Evolutionary conservation across 1,139 yeast species (phyloP), one percentile per base, ranked within the genome.

Genomic region (Candida sp.): DNA sequence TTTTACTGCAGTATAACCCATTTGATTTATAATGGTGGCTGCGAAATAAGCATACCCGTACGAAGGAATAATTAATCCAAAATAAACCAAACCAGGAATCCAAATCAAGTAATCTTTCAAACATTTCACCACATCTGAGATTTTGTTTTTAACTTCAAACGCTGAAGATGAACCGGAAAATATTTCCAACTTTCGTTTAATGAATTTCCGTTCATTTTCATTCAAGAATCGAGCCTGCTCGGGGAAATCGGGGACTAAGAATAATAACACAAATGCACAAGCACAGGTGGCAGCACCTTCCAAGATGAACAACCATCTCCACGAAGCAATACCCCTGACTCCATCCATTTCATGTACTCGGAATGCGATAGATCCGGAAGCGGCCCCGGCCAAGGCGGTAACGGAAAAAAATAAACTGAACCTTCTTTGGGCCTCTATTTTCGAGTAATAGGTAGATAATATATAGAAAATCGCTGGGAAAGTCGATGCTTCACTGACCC

Each of bases 281-380:
- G 82, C 84, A 36, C 77, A 75, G 23, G 95, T 87, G 53, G 84
- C 68, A 5, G 82, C 69, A 44, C 93, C 93, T 58, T 86, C 93
- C 49, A 86, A 75, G 49, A 85, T 76, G 60, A 81, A 86, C 47
- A 86, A 71, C 86, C 88, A 85, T 61, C 81, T 73, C 93, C 91
- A 85, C n/a, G 85, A 70, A 15, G 61, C 54, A 33, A 75, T 53
- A 4, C 75, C 76, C 40, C 59, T 63, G 5, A 45, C 59, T 5
- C 72, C 70, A 47, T 70, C 64, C 47, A 73, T 59, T 35, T 66
- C 75, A 43, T 66, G 52, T 41, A 73, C 69, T 44, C 63, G 66
- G 43, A 65, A 72, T 1, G 77, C 77, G 51, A 72, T 69, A 8
- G 73, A 71, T 38, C 75, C 74, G 4, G 67, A 59, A 4, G 70